Percentiles rank a stretch among this genome's conserved stretches.
Conservation (phyloP, 495 filamentous ascomycete genomes). For the Penicillium desertorum region DNA sequence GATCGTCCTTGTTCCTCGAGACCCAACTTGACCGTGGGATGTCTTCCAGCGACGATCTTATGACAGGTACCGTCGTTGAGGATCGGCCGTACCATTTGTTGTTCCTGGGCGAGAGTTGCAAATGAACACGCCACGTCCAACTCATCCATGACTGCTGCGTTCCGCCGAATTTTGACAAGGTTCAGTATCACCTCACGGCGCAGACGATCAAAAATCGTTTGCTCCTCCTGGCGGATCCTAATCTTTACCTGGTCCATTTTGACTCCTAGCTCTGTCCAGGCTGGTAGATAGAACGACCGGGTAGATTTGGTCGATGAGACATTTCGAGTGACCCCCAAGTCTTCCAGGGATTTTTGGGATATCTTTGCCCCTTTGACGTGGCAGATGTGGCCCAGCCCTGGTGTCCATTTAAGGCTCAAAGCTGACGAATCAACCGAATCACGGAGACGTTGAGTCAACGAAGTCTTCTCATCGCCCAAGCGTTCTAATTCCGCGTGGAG, state of each 20-base stretch:
- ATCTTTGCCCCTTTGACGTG: constrained; percentile 82
- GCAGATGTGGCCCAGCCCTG: constrained; percentile 81
- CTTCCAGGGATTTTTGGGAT: constrained; percentile 45
- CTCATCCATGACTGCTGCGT: constrained; percentile 86
- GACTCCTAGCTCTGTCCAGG: constrained; percentile 79
- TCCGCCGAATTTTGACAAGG: constrained; percentile 79
- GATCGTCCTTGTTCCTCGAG: constrained; percentile 74
- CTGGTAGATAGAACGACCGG: constrained; percentile 75
- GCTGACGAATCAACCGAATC: constrained; percentile 53
- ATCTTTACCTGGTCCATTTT: constrained; percentile 69
- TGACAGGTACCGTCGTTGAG: constrained; percentile 58
- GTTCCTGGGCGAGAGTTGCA: constrained; percentile 71
- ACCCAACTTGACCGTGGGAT: constrained; percentile 84
- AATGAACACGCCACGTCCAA: constrained; percentile 87
- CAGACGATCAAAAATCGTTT: constrained; percentile 66
- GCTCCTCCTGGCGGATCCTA: constrained; percentile 78
- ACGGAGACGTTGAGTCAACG: constrained; percentile 61
- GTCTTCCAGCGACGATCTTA: constrained; percentile 77
- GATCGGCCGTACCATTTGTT: constrained; percentile 68
- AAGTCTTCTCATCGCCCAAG: constrained; percentile 56
- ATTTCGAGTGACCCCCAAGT: constrained; percentile 52
- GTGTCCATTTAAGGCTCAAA: constrained; percentile 79
- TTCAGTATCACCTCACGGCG: constrained; percentile 74
- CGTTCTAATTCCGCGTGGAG: constrained; percentile 65
- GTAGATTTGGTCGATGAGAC: constrained; percentile 81